phyloP scores from a whole-genome alignment of 306 rosid genomes.

The Calophaca sinica region DNA sequence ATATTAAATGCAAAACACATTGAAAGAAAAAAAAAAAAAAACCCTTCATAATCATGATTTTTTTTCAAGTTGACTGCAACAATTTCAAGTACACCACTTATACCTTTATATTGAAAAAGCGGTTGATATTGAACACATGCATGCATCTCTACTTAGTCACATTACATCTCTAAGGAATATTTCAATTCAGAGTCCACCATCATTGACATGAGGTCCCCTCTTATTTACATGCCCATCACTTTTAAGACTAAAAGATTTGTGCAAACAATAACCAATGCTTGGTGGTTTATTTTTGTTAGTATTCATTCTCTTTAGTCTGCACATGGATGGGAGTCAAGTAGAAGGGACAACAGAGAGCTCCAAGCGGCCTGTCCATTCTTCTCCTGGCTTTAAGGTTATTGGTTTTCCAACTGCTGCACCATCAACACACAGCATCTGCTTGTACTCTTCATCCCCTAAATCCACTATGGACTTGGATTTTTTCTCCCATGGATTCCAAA shows the following conservation, averaged over 20 bases:
- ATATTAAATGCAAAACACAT: no score
- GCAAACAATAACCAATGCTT: constrained; percentile 40
- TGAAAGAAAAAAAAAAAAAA: no score
- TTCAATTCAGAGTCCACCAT: no score
- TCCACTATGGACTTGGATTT: constrained; percentile 67
- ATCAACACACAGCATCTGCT: constrained; percentile 84
- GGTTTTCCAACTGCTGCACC: constrained; percentile 84
- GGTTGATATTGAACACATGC: constrained; percentile 4
- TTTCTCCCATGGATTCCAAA: constrained; percentile 98
- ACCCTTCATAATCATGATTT: no score
- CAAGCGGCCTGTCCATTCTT: constrained; percentile 92
- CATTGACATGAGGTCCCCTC: constrained; percentile 6
- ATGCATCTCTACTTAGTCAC: not conserved
- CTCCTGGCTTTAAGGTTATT: constrained; percentile 76
- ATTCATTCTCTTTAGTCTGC: constrained; percentile 1
- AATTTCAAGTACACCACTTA: no score
- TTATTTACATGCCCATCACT: constrained; percentile 37
- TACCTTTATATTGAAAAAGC: not conserved
- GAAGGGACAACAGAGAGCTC: constrained; percentile 70
- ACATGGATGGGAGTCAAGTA: constrained; percentile 47
- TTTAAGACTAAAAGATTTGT: constrained; percentile 35
- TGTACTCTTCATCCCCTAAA: constrained; percentile 91
- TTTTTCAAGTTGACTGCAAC: no score
- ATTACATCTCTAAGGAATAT: not conserved
- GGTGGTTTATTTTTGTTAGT: constrained; percentile 39